These are phyloP conservation scores for Backusella liffmaniae DNA, from an alignment of 192 early-diverging fungal genomes.

Conservation along the genomic window DNA sequence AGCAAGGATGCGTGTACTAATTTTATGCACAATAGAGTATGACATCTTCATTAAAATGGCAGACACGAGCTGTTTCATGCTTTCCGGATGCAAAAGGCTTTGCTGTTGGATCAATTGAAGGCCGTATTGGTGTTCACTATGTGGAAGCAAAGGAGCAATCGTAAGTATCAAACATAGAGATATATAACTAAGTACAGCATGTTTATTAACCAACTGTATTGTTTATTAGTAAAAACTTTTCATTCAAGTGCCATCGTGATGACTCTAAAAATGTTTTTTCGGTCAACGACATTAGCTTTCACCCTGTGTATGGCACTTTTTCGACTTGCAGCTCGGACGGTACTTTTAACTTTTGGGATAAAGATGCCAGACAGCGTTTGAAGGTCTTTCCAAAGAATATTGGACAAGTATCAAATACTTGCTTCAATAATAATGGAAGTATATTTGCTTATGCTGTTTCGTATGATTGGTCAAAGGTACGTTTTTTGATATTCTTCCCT, in stretches of 20 bases:
- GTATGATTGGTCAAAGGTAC: constrained; percentile 83
- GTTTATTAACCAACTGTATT: neutral
- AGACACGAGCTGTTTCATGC: constrained; percentile 80
- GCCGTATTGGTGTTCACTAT: constrained; percentile 90
- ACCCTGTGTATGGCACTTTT: constrained; percentile 86
- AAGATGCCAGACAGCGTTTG: constrained; percentile 82
- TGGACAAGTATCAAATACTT: constrained; percentile 62
- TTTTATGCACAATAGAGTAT: constrained; percentile 8
- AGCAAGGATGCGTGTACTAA: neutral
- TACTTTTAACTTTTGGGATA: constrained; percentile 90
- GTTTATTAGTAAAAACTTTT: constrained; percentile 63
- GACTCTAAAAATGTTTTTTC: constrained; percentile 59
- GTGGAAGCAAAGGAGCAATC: constrained; percentile 73
- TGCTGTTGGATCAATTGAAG: constrained; percentile 92
- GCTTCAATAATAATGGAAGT: constrained; percentile 74
- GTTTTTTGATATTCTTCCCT: neutral
- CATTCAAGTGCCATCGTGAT: constrained; percentile 93
- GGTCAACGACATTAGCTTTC: constrained; percentile 72
- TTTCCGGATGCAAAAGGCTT: constrained; percentile 79
- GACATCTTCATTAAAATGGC: constrained; percentile 73
- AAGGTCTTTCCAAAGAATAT: constrained; percentile 71
- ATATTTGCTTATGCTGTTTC: constrained; percentile 93
- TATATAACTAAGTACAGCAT: neutral
- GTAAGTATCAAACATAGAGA: constrained; percentile 8
- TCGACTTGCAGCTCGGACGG: constrained; percentile 87